Conservation (phyloP, 208 protist genomes). For the Acanthamoeba royreba region DNA sequence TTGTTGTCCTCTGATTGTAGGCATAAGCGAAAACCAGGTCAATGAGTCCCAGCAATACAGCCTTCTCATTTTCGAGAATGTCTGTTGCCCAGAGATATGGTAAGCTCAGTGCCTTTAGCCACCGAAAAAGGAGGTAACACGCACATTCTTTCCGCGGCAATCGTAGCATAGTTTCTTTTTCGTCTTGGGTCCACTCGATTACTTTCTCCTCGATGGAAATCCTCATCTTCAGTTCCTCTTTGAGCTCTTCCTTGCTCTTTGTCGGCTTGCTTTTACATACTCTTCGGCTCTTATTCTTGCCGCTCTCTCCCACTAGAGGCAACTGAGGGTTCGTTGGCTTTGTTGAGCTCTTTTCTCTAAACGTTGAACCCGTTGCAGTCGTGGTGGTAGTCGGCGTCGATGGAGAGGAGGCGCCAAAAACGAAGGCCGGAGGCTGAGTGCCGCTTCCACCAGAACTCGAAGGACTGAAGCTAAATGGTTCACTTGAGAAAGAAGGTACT, state of each 20-base stretch:
- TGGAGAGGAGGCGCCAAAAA: not conserved
- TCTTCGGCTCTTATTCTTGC: not conserved
- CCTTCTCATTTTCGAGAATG: not conserved
- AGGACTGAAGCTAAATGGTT: not conserved
- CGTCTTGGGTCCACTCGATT: not conserved
- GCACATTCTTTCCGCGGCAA: constrained; percentile 9
- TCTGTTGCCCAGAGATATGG: not conserved
- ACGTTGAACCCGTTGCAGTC: not conserved
- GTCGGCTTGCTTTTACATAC: not conserved
- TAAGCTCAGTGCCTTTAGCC: not conserved
- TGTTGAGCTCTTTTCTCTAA: not conserved
- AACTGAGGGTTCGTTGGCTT: not conserved
- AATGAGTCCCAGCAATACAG: not conserved
- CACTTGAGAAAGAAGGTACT: not conserved
- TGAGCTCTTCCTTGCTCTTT: not conserved
- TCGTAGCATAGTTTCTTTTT: constrained; percentile 2
- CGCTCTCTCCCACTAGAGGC: too few relatives aligned
- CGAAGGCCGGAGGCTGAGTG: not conserved
- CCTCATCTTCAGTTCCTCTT: not conserved
- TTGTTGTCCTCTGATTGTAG: not conserved
- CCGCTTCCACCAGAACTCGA: not conserved
- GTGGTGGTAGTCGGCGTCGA: not conserved
- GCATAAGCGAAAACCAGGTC: constrained; percentile 31
- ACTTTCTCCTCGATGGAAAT: constrained; percentile 1
- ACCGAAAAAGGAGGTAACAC: not conserved